Base-by-base conservation (phyloP, 129 eudicot species). In the Centrapalus pauciflorus region DNA sequence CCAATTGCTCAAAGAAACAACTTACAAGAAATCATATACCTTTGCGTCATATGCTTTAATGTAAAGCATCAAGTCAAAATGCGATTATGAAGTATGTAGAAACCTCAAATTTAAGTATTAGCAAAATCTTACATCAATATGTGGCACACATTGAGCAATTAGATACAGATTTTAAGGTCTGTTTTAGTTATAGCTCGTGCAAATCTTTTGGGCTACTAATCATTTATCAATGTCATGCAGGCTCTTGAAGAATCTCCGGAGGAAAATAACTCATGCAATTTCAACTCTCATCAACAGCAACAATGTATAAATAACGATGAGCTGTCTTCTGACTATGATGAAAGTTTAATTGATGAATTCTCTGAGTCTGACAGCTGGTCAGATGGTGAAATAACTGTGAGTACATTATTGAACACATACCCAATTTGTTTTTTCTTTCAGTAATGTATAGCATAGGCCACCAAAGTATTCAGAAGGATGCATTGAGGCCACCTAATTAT, bases 261-360 rank as follows among this genome's bases (percentile, higher is more conserved):
- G 43, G 82, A 51, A 56, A 46, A 57, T 29, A 55, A 64, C 64
- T 55, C 77, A 20, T 25, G 37, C 64, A 37, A 26, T 30, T 28
- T 32, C 23, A 74, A 68, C 43, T 76, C 81, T 64, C 80, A 75
- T 41, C 64, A 74, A 59, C 80, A 51, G 52, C 79, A 71, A 37
- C 61, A 33, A 62, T 50, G 72, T 80, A 72, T 56, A 48, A 57
- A 78, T 70, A 51, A 82, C 21, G 85, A 82, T 68, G 79, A 52
- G 19, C 73, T 77, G 61, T 90, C 89, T 64, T 90, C 97, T 9
- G 98, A 76, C 50, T 87, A 77, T 67, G 81, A 92, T 54, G 96
- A 92, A 61, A 76, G 28, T 27, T 13, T 83, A 72, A 80, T 71
- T 24, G 77, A 81, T 61, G 98, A 78, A 62, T 60, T 81, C 27